Evolutionary conservation across 331 rosid genomes (phyloP), one percentile per base, ranked within the genome.

Genomic region (Arachis monticola): DNA sequence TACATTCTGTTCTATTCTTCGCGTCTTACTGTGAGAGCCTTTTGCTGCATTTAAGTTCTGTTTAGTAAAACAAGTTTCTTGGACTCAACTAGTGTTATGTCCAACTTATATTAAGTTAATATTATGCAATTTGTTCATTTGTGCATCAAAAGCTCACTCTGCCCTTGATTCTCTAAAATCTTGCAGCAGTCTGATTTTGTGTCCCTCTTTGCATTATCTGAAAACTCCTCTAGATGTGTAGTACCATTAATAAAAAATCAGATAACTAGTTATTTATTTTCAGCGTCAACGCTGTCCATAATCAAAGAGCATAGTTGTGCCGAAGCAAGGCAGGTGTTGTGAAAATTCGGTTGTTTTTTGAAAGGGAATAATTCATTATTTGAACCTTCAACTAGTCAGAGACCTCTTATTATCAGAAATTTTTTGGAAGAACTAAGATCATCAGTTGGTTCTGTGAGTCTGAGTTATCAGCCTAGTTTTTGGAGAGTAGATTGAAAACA

Each of bases 21-120:
- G 40, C 70, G 45, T 38, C 72, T 76, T 76, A 46, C 73, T 74
- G 63, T 66, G 79, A 69, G 90, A 83, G 82, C 80, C 81, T 74
- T 78, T 78, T 72, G 56, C 13, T 69, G 65, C 79, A 42, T 83
- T 74, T 83, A 73, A 85, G 80, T 86, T 85, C 73, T 83, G 60
- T 73, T 75, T 64, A 41, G 73, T 72, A 75, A 80, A 65, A 50
- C 48, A 44, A 81, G 73, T 72, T 84, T 72, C 70, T 77, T 87
- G 67, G 59, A 55, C 79, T 38, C 70, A 72, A 41, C 60, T 62
- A 73, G 69, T 76, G 88, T 80, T 57, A 60, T 52, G 64, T 61
- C 78, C 62, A 61, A 72, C 65, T 45, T 52, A 52, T 65, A 48
- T 70, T 46, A 40, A 46, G 50, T 76, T 45, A 8, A 58, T 63